Percentiles rank a stretch among this genome's conserved stretches.
These are phyloP conservation scores for Ogataea polymorpha DNA, from an alignment of 805 yeast species.

Conservation along the genomic window DNA sequence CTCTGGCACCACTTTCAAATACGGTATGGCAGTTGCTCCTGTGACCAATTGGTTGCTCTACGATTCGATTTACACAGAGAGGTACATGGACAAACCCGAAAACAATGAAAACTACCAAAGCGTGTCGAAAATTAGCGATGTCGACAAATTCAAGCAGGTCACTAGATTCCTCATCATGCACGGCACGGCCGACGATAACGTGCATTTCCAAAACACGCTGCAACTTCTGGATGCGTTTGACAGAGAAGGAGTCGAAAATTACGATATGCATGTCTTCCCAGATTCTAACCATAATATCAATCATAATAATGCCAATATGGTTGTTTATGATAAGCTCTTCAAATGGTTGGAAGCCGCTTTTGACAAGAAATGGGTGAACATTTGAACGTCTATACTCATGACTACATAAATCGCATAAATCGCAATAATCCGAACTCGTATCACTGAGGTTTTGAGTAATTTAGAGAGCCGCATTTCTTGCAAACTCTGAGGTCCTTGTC, in stretches of 20 bases:
- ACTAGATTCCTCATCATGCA: slow-evolving; percentile 67
- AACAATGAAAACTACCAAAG: slow-evolving; percentile 50
- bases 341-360: slow-evolving; percentile 68
- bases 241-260: slow-evolving; percentile 53
- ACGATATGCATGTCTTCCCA: slow-evolving; percentile 85
- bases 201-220: slow-evolving; percentile 69
- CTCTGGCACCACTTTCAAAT: slow-evolving; percentile 57
- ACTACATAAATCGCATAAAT: neutral
- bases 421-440: too few relatives aligned
- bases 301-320: slow-evolving; percentile 72
- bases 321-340: slow-evolving; percentile 69
- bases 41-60: slow-evolving; percentile 76
- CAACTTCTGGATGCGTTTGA: slow-evolving; percentile 61
- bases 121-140: slow-evolving; percentile 41
- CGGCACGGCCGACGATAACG: slow-evolving; percentile 85
- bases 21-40: slow-evolving; percentile 82
- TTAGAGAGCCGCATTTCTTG: slow-evolving; percentile 66
- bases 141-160: slow-evolving; percentile 43
- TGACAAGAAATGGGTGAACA: slow-evolving; percentile 13
- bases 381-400: neutral
- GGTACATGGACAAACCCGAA: slow-evolving; percentile 61
- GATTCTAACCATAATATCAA: slow-evolving; percentile 86
- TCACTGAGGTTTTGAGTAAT: slow-evolving; percentile 59
- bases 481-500: slow-evolving; percentile 69
- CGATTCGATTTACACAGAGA: slow-evolving; percentile 76